Evolutionary conservation across 257 asterid genomes (phyloP), one percentile per base, ranked within the genome.

Genomic region (Leptodermis oblonga): DNA sequence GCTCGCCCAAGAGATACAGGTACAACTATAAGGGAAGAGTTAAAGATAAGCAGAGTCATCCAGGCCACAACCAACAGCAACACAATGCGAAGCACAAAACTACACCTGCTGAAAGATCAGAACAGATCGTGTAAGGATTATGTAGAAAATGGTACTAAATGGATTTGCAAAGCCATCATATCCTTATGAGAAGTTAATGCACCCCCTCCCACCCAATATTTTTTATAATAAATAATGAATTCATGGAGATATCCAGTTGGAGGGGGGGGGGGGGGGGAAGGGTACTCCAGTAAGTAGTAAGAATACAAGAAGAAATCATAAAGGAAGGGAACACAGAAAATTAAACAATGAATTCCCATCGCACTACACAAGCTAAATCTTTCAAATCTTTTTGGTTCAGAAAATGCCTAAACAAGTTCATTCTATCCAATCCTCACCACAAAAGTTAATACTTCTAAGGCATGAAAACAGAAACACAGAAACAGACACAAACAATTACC

Each of bases 1-100:
- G 88, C 65, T 18, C 97, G 86, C 39, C 97, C 99, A 65, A 91
- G 90, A 81, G 99, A 86, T 70, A 93, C 77, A 8, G 99, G 99
- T 60, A 91, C 84, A 74, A 91, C 86, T 71, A 93, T 85, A 82
- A 90, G 72, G 31, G 95, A 79, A n/a, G 96, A 89, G 78, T 93
- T 91, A 75, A 89, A 87, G 52, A 83, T 80, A 12, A 93, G 96
- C 31, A 93, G 80, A 33, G 99, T 93, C 95, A 93, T 86, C 99
- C 99, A 93, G 68, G 99, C 99, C 68, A 87, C 95, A 70, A 91
- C 80, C 78, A 93, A 71, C 78, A 93, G 64, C 78, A 90, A 74
- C 77, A 93, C 91, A 3, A 93, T 91, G 20, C 97, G 91, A 39
- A 93, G 82, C 76, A 87, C 96, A 83, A 93, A 93, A 73, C 88